Evolutionary conservation across 1,139 yeast species (phyloP), one percentile per base, ranked within the genome.

Genomic region (Pichia sp.): DNA sequence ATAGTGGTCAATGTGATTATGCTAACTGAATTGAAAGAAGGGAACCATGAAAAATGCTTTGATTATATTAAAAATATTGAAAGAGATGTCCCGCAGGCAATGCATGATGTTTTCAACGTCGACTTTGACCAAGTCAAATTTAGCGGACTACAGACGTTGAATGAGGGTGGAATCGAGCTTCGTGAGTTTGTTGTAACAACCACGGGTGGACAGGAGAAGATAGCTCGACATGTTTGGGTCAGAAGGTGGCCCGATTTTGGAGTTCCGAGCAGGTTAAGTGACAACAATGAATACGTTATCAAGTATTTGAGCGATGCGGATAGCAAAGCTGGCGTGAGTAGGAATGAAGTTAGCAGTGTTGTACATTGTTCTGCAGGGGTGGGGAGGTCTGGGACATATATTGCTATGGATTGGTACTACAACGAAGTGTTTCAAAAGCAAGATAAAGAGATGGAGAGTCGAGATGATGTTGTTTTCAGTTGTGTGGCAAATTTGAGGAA

Each of bases 361-460:
- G 84, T 86, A 1, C 95, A 87, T 66, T 87, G 95, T 63, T 85
- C 93, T 1, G 95, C 95, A 0, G 95, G 95, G 0, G 90, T 88
- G 23, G 95, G 95, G 5, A 73, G 95, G 56, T 82, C 95, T 0
- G 95, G 95, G 1, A 87, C 95, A 0, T 87, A 82, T 63, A 81
- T 88, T 26, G 83, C 88, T 1, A 67, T 85, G 51, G 92, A 87
- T 65, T 80, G 82, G 61, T 69, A 82, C 40, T 66, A 45, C 26
- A 48, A 52, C 11, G n/a, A 41, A 3, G 36, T 46, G 5, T 5
- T 4, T 10, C 3, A 31, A 8, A 29, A 29, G 15, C n/a, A 29
- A 46, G n/a, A 11, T 8, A 29, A 26, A n/a, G 5, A 8, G n/a
- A 15, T 29, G 10, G 16, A 44, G 26, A 55, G 47, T 10, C 55